Evolutionary conservation across 2,329 filamentous ascomycete species (phyloP), one percentile per base, ranked within the genome.

Genomic region (Ophiostoma angusticollis): DNA sequence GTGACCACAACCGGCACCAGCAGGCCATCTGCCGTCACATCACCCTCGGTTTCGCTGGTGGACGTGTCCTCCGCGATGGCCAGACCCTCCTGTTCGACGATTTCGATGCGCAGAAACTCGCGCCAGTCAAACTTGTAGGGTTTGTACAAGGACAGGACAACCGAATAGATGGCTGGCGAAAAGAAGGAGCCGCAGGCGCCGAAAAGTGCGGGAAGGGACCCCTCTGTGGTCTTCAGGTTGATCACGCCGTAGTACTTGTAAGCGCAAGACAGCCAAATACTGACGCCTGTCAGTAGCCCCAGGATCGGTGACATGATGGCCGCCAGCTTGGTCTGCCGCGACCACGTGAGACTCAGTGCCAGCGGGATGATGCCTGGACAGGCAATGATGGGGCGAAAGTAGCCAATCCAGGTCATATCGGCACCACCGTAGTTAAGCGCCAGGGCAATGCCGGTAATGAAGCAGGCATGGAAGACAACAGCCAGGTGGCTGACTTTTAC

Each of bases 81-180:
- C 12, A 53, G 34, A 19, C 52, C 44, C 8, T 48, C 50, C 41
- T 66, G 61, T 25, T 64, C 60, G 12, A 59, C 58, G 0, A 67
- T 56, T 39, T 68, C 63, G 13, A 68, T 62, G 24, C 61, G 55
- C 1, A 68, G 52, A 44, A 68, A 68, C 35, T 64, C 49, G 9
- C 50, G 45, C 53, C 53, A 56, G 43, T 56, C 54, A 31, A 53
- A 56, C 21, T 43, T 50, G 37, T 54, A 53, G 0, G 60, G 60
- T 14, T 53, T 54, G 37, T 55, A 58, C 8, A 55, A 45, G 2
- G 65, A 68, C 11, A 68, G 58, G 5, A 63, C 25, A 1, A 68
- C 55, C 0, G 65, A 67, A 46, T 63, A 67, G 0, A 68, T 39
- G 0, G 55, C 57, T 0, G 66, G 66, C 0, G 62, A 61, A 48